Evolutionary conservation across 2,329 filamentous ascomycete genomes (phyloP).

Genomic region (Ophiostoma angusticollis): DNA sequence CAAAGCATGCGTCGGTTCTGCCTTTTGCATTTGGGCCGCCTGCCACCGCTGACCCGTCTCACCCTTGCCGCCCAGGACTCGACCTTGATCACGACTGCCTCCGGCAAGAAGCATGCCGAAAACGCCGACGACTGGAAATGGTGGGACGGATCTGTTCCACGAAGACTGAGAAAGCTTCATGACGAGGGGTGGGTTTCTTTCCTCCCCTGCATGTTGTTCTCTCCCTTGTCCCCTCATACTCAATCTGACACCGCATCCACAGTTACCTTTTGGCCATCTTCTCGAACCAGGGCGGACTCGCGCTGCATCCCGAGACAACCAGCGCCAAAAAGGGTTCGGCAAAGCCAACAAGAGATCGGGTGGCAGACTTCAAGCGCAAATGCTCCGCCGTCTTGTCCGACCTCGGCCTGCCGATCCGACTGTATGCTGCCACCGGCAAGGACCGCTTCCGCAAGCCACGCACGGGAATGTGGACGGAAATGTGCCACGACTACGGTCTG

Average conservation of each 20-base stretch:
- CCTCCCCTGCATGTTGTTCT: too few species aligned
- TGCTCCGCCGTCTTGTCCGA: conserved; percentile 54
- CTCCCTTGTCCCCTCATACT: not conserved
- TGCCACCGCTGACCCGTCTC: too few species aligned
- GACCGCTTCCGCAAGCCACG: conserved; percentile 81
- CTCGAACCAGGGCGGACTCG: conserved; percentile 80
- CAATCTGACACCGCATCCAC: not conserved
- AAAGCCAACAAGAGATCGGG: conserved; percentile 52
- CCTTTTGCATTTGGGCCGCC: too few species aligned
- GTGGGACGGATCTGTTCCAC: conserved; percentile 67
- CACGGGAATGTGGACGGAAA: conserved; percentile 70
- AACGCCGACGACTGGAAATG: conserved; percentile 80
- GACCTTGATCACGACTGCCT: conserved; percentile 68
- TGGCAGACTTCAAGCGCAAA: conserved; percentile 74
- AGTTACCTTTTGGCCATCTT: conserved; percentile 68
- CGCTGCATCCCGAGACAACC: conserved; percentile 48
- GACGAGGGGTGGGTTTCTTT: conserved; percentile 45
- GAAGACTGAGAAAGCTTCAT: conserved; percentile 52
- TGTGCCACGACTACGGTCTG: conserved; percentile 46
- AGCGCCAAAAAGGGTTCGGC: conserved; percentile 16
- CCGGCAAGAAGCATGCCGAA: conserved; percentile 64
- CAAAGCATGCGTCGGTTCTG: too few species aligned
- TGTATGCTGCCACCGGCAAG: conserved; percentile 78
- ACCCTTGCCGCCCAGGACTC: conserved; percentile 48
- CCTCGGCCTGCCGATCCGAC: conserved; percentile 60